A percentile compares a stretch with the other conserved stretches of the same genome.
Conservation (phyloP, 805 yeast genomes). For the Maudiozyma turicensis region DNA sequence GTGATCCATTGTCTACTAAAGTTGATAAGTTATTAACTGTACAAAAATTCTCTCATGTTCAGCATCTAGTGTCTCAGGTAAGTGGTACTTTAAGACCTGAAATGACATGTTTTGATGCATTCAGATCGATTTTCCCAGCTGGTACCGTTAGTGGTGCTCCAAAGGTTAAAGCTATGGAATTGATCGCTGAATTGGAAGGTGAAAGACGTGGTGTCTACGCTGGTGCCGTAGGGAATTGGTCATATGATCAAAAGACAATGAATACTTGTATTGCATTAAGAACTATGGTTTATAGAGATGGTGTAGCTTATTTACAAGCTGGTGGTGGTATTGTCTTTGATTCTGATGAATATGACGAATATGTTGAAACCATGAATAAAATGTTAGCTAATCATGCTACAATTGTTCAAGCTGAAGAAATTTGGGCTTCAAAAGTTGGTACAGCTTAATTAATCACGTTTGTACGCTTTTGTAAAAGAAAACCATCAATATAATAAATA, state of each 20-base stretch:
- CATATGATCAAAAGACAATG: conserved; percentile 90
- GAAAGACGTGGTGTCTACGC: conserved; percentile 97
- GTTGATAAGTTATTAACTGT: conserved; percentile 86
- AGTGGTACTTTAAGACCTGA: conserved; percentile 80
- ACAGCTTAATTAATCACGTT: conserved; percentile 3
- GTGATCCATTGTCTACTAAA: conserved; percentile 71
- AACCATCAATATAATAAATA: no score
- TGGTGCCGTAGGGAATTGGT: conserved; percentile 98
- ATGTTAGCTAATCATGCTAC: conserved; percentile 90
- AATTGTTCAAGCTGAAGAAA: conserved; percentile 82
- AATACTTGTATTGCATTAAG: conserved; percentile 96
- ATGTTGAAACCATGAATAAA: conserved; percentile 92
- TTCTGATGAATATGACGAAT: conserved; percentile 91
- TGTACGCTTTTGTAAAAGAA: not conserved
- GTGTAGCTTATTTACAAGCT: conserved; percentile 87
- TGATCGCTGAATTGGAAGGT: conserved; percentile 78
- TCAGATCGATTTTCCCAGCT: conserved; percentile 96
- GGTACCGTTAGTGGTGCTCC: conserved; percentile 99
- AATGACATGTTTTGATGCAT: conserved; percentile 90
- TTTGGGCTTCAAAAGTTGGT: conserved; percentile 47
- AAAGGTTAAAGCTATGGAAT: conserved; percentile 92
- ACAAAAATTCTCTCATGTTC: conserved; percentile 92
- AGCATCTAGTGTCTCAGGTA: conserved; percentile 92
- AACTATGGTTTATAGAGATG: conserved; percentile 92
- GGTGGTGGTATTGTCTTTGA: conserved; percentile 98